These are phyloP conservation scores for Curvularia verruculosa DNA, from an alignment of 2,329 filamentous ascomycete genomes.

Conservation along the genomic window DNA sequence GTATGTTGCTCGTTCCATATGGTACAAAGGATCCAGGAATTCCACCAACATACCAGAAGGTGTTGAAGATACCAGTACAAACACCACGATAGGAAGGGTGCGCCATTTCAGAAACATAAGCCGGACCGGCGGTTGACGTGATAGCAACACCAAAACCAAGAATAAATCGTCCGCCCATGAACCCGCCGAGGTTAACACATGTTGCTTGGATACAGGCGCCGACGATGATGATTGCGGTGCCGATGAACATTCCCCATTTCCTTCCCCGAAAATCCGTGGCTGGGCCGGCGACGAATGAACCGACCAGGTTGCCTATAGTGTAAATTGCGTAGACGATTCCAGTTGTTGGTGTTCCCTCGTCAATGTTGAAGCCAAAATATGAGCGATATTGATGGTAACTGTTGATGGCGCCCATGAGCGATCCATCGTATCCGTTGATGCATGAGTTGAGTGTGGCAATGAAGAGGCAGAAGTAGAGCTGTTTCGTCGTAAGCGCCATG, in stretches of 20 bases:
- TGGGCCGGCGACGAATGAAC: conserved; percentile 53
- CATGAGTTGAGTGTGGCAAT: conserved; percentile 54
- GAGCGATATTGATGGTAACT: conserved; percentile 53
- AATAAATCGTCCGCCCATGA: conserved; percentile 67
- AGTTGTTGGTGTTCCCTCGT: conserved; percentile 51
- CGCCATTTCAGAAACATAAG: conserved; percentile 68
- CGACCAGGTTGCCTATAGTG: conserved; percentile 54
- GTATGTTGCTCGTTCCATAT: conserved; percentile 51
- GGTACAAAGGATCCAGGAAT: conserved; percentile 61
- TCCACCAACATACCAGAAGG: conserved; percentile 59
- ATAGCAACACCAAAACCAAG: conserved; percentile 68
- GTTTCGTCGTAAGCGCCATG: neutral
- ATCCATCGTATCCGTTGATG: conserved; percentile 59
- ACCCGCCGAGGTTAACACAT: conserved; percentile 55
- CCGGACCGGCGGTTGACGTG: conserved; percentile 64
- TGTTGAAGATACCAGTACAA: conserved; percentile 65
- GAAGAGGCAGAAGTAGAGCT: conserved; percentile 52
- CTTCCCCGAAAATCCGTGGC: conserved; percentile 51
- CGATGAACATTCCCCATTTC: conserved; percentile 61
- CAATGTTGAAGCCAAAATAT: conserved; percentile 51
- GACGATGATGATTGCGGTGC: conserved; percentile 59
- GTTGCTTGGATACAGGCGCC: conserved; percentile 60
- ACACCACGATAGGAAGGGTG: conserved; percentile 68
- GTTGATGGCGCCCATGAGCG: conserved; percentile 58
- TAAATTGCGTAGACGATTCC: conserved; percentile 59